Percentiles rank a stretch among this genome's conserved stretches.
Evolutionary conservation across 352 stramenopile species (phyloP).

Genomic region (Phytopythium ostracodes): DNA sequence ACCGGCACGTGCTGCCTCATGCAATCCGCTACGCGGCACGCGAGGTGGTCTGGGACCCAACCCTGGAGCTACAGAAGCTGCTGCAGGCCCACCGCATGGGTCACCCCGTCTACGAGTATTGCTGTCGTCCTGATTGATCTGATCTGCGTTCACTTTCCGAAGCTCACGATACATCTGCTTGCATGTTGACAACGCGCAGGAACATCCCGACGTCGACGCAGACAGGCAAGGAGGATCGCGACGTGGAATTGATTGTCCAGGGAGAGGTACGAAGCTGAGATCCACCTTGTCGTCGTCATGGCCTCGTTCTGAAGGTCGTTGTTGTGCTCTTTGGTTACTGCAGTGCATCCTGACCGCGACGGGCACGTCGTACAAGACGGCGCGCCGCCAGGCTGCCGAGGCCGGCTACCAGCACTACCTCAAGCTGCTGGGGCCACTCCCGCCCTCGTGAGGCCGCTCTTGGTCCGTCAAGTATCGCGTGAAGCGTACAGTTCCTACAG

Average conservation of each 20-base stretch:
- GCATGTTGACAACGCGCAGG: conserved; percentile 12
- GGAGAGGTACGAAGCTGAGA: conserved; percentile 21
- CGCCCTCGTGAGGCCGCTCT: not conserved
- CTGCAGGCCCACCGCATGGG: conserved; percentile 42
- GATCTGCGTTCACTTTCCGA: not conserved
- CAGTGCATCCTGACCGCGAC: not conserved
- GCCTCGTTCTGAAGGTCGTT: not conserved
- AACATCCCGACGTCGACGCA: conserved; percentile 25
- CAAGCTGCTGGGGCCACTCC: conserved; percentile 3
- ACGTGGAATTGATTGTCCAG: conserved; percentile 31
- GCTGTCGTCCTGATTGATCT: not conserved
- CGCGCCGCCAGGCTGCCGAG: conserved; percentile 26
- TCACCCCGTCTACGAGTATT: conserved; percentile 47
- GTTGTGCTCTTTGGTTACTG: not conserved
- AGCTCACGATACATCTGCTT: not conserved
- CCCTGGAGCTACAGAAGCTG: conserved; percentile 35
- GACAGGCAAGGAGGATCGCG: conserved; percentile 17
- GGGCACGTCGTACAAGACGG: conserved; percentile 8
- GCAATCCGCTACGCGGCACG: conserved; percentile 33
- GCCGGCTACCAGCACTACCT: conserved; percentile 22
- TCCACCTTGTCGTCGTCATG: not conserved
- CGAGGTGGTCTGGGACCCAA: conserved; percentile 27
- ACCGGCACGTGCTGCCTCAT: conserved; percentile 33
- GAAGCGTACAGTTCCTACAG: too few species aligned
- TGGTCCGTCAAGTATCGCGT: too few species aligned